Conservation (phyloP, 2,329 filamentous ascomycete genomes). For the Phaeosphaeria sp. region DNA sequence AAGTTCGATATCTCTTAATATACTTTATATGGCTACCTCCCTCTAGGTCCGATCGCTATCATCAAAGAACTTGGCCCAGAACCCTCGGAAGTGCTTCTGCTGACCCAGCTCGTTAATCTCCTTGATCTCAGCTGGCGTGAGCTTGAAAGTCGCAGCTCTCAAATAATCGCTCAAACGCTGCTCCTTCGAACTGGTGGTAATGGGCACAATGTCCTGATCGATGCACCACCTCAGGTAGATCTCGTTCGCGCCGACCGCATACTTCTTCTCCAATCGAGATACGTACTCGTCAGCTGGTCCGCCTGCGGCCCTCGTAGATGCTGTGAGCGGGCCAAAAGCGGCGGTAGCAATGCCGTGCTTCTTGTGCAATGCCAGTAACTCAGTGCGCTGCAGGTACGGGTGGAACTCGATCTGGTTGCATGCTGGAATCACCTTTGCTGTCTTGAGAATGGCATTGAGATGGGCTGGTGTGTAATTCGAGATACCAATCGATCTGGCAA, state of each 20-base stretch:
- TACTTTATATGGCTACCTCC: too few relatives aligned
- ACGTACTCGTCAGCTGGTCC: constrained; percentile 64
- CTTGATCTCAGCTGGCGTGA: constrained; percentile 65
- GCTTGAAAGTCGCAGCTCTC: constrained; percentile 61
- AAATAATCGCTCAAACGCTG: constrained; percentile 65
- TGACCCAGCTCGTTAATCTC: constrained; percentile 57
- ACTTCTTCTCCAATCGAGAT: constrained; percentile 63
- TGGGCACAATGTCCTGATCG: constrained; percentile 64
- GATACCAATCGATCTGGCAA: constrained; percentile 67
- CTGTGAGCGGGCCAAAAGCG: constrained; percentile 56
- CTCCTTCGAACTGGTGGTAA: constrained; percentile 68
- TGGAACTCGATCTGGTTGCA: constrained; percentile 75
- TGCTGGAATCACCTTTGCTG: constrained; percentile 63
- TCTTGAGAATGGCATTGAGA: constrained; percentile 60
- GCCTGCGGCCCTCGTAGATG: constrained; percentile 60
- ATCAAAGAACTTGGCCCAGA: constrained; percentile 63
- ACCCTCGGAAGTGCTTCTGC: constrained; percentile 67
- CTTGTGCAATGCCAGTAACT: constrained; percentile 62
- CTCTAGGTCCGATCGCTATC: constrained; percentile 57
- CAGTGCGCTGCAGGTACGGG: constrained; percentile 68
- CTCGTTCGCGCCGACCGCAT: constrained; percentile 64
- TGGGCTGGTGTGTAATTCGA: constrained; percentile 64
- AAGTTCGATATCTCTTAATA: too few relatives aligned
- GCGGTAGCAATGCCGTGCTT: constrained; percentile 55
- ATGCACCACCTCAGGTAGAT: constrained; percentile 66